Conservation (phyloP, 495 filamentous ascomycete genomes). For the Physcia stellaris region DNA sequence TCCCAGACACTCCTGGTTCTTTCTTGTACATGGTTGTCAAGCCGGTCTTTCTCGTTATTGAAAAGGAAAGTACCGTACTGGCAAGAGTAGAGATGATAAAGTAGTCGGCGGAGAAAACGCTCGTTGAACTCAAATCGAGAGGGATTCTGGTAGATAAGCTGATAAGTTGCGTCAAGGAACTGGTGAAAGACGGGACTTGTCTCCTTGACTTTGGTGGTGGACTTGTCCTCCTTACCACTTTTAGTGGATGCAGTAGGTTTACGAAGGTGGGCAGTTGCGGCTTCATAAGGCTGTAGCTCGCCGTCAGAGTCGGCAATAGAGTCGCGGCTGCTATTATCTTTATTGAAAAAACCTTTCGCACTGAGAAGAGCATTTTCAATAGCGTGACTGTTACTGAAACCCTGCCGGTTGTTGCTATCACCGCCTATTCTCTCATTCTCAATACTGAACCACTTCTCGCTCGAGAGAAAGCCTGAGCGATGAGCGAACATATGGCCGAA, state of each 20-base stretch:
- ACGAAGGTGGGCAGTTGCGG: slow-evolving; percentile 27
- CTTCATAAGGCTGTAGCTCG: slow-evolving; percentile 45
- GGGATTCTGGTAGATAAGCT: slow-evolving; percentile 76
- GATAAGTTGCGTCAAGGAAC: slow-evolving; percentile 91
- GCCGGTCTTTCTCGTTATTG: slow-evolving; percentile 83
- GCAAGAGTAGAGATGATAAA: slow-evolving; percentile 92
- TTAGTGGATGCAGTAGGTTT: slow-evolving; percentile 27
- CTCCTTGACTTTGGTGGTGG: slow-evolving; percentile 60
- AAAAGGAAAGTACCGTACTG: slow-evolving; percentile 96
- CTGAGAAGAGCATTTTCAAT: slow-evolving; percentile 77
- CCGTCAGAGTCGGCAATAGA: slow-evolving; percentile 46
- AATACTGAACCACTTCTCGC: slow-evolving; percentile 89
- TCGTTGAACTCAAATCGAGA: slow-evolving; percentile 96
- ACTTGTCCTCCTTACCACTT: slow-evolving; percentile 32
- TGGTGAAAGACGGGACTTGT: slow-evolving; percentile 97
- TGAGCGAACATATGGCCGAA: slow-evolving; percentile 97
- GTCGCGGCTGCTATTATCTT: slow-evolving; percentile 55
- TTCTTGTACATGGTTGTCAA: slow-evolving; percentile 55
- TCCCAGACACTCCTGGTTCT: slow-evolving; percentile 88
- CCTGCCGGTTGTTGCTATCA: slow-evolving; percentile 23
- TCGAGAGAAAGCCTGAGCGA: slow-evolving; percentile 69
- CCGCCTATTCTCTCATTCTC: slow-evolving; percentile 51
- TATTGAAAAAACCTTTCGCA: slow-evolving; percentile 82
- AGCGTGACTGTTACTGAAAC: slow-evolving; percentile 42
- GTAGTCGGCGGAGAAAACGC: slow-evolving; percentile 73